Evolutionary conservation across 2,329 filamentous ascomycete genomes (phyloP).

Genomic region (Colletotrichum coccodes): DNA sequence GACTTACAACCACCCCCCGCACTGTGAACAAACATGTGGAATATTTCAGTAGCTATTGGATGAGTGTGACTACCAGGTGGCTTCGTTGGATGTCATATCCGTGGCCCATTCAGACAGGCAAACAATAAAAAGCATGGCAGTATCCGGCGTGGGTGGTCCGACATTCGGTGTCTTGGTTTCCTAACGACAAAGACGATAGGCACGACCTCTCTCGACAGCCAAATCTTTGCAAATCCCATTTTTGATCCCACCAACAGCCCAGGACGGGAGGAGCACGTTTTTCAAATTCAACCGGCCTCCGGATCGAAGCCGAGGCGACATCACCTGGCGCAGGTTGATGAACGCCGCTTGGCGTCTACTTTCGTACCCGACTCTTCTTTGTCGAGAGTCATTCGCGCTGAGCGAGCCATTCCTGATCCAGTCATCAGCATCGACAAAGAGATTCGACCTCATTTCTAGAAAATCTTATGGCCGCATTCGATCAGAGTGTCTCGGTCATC

Average conservation of each 20-base stretch:
- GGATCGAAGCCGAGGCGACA: not conserved
- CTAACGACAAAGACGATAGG: not conserved
- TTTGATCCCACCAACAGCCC: not conserved
- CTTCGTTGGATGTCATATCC: conserved; percentile 3
- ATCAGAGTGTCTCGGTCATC: conserved; percentile 11
- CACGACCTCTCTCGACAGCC: not conserved
- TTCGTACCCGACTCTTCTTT: conserved; percentile 12
- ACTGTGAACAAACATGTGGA: conserved; percentile 1
- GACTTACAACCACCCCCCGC: not conserved
- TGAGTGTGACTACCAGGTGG: not conserved
- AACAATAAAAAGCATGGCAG: conserved; percentile 3
- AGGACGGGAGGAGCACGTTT: not conserved
- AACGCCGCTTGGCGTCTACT: conserved; percentile 6
- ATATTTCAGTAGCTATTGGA: not conserved
- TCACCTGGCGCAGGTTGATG: conserved; percentile 8
- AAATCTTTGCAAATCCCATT: not conserved
- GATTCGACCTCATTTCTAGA: conserved; percentile 25
- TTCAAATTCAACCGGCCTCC: not conserved
- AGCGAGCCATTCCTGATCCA: conserved; percentile 28
- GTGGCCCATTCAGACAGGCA: conserved; percentile 11
- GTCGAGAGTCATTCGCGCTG: conserved; percentile 18
- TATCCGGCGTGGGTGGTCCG: not conserved
- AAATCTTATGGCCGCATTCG: conserved; percentile 23
- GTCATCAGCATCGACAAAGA: conserved; percentile 13
- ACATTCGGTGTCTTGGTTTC: not conserved